Evolutionary conservation across 805 yeast species (phyloP), one percentile per base, ranked within the genome.

Genomic region (Candida coquimbonensis): DNA sequence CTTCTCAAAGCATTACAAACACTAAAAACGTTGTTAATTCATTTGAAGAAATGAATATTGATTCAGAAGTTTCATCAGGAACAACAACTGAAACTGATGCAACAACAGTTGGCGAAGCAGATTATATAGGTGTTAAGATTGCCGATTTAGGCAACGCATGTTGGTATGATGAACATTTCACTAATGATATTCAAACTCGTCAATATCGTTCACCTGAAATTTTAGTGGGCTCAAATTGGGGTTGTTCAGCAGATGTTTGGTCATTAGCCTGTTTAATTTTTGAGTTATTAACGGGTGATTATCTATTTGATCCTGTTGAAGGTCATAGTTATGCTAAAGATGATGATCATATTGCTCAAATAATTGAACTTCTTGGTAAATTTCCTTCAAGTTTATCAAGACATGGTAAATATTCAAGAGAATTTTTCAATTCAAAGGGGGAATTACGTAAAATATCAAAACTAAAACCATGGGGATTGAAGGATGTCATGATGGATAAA

Each of bases 261-360:
- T 86, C 96, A n/a, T 72, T 86, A 56, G 97, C 95, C 0, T 90
- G 98, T 66, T 67, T 93, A 57, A 72, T 86, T 1, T 93, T 93
- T 66, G 99, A 93, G 67, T 72, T 93, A 24, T 65, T 91, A 38
- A 91, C 99, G 0, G 98, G 98, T 4, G 98, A 91, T 64, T 90
- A 90, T 58, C 65, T 93, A 42, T 93, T 91, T 63, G 97, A 91
- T 62, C 99, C 99, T 0, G 66, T 63, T 38, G 78, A 78, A 50
- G 89, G 90, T 1, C 78, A 76, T 45, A 70, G 84, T 5, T 91
- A 87, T 65, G 63, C 81, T 41, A 90, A 90, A 59, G 96, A 90
- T 63, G 97, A 91, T 60, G 99, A 93, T 63, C 99, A 93, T 63
- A 74, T 93, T 55, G 98, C 98, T 0, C 98, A 93, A 63, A 87